These are phyloP conservation scores for Kazachstania sp. DNA, from an alignment of 1,139 yeast genomes.

Conservation along the genomic window DNA sequence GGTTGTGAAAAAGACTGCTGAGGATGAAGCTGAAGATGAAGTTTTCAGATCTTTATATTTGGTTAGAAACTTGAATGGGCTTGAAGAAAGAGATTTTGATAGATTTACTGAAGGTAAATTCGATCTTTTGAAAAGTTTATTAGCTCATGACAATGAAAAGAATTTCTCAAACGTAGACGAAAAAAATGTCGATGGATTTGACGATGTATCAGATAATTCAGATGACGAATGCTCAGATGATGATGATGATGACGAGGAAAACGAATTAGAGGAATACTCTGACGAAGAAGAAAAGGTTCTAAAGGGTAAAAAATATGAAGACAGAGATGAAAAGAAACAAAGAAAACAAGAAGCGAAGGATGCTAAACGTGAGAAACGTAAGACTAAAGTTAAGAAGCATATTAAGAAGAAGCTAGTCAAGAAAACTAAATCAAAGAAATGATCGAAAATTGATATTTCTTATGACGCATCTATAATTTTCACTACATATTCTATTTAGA, in stretches of 20 bases:
- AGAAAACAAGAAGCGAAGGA: conserved; percentile 80
- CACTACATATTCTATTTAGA: neutral
- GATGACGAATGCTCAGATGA: conserved; percentile 31
- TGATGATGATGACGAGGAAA: conserved; percentile 28
- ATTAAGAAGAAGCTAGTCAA: conserved; percentile 70
- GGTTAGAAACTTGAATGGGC: conserved; percentile 61
- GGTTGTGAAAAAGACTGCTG: conserved; percentile 44
- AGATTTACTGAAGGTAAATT: conserved; percentile 76
- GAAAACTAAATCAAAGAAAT: conserved; percentile 37
- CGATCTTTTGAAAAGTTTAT: conserved; percentile 60
- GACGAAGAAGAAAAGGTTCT: conserved; percentile 36
- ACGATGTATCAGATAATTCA: conserved; percentile 15
- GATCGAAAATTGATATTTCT: neutral
- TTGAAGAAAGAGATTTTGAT: conserved; percentile 83
- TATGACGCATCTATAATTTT: neutral
- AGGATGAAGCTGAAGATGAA: conserved; percentile 67
- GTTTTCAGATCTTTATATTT: conserved; percentile 81
- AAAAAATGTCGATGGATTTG: conserved; percentile 23
- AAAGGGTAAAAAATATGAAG: conserved; percentile 72
- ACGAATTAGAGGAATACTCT: conserved; percentile 31
- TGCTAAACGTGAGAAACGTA: conserved; percentile 78
- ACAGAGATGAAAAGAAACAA: conserved; percentile 74
- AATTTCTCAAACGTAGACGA: conserved; percentile 26
- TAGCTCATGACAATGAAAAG: conserved; percentile 34
- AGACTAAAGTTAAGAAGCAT: conserved; percentile 86